These are phyloP conservation scores for Teratosphaeria gauchensis DNA, from an alignment of 2,329 filamentous ascomycete species.

Conservation along the genomic window DNA sequence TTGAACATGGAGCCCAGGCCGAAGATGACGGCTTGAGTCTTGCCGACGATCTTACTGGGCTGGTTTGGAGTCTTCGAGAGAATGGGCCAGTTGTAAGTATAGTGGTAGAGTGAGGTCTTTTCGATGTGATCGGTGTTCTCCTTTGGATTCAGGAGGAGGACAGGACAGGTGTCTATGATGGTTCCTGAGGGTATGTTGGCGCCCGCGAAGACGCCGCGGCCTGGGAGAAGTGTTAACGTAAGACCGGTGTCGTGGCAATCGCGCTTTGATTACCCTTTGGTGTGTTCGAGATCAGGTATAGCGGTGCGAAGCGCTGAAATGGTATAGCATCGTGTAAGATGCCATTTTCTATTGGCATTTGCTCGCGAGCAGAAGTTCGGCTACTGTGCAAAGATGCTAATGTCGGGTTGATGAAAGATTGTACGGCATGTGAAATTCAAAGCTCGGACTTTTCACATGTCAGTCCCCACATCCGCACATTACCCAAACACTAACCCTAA, in stretches of 20 bases:
- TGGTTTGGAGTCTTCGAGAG: slow-evolving; percentile 5
- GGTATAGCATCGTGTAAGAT: slow-evolving; percentile 7
- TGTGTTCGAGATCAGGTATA: slow-evolving; percentile 39
- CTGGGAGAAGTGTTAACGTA: too few species aligned
- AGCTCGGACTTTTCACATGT: slow-evolving; percentile 1
- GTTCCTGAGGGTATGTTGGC: slow-evolving; percentile 38
- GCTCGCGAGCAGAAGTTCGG: not conserved
- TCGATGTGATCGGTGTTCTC: slow-evolving; percentile 42
- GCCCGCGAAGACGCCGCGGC: slow-evolving; percentile 44
- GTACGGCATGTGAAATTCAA: not conserved
- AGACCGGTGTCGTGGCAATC: too few species aligned
- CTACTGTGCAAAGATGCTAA: not conserved
- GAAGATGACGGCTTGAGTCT: slow-evolving; percentile 44
- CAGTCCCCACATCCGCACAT: not conserved
- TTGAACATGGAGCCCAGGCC: slow-evolving; percentile 52
- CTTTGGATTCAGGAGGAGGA: slow-evolving; percentile 38
- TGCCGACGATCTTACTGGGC: slow-evolving; percentile 11
- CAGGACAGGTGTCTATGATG: slow-evolving; percentile 43
- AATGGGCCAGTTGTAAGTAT: slow-evolving; percentile 45
- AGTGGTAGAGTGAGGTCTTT: slow-evolving; percentile 44
- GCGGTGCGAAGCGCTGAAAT: slow-evolving; percentile 32
- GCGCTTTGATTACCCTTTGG: slow-evolving; percentile 37
- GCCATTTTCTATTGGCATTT: not conserved
- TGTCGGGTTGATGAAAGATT: not conserved
- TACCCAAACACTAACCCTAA: not conserved